Percentiles rank a stretch among this genome's conserved stretches.
These are phyloP conservation scores for Irpex rosettiformis DNA, from an alignment of 1,284 basidiomycete species.

Conservation along the genomic window DNA sequence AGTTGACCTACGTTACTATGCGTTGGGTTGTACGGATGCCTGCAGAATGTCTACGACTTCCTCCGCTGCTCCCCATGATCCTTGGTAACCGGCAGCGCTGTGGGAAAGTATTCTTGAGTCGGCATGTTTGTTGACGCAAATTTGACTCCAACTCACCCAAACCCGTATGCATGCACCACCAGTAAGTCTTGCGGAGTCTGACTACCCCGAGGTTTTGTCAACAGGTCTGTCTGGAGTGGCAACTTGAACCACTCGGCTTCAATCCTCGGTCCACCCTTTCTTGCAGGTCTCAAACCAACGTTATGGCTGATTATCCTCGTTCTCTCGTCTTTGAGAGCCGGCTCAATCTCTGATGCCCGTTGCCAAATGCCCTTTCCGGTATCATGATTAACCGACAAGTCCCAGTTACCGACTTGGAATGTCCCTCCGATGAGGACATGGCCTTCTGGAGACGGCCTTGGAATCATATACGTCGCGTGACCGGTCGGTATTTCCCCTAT, in stretches of 20 bases:
- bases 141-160: constrained; percentile 30
- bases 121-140: constrained; percentile 1
- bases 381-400: constrained; percentile 42
- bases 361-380: constrained; percentile 43
- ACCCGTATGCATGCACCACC: constrained; percentile 72
- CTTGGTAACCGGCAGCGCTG: constrained; percentile 67
- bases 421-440: constrained; percentile 55
- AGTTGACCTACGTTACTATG: not conserved
- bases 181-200: constrained; percentile 36
- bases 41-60: constrained; percentile 31
- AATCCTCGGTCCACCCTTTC: constrained; percentile 66
- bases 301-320: constrained; percentile 54
- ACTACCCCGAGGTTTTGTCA: constrained; percentile 26
- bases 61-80: constrained; percentile 70
- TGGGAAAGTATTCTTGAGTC: constrained; percentile 23
- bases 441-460: constrained; percentile 38
- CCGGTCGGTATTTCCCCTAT: constrained; percentile 13
- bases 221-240: constrained; percentile 32
- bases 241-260: constrained; percentile 52
- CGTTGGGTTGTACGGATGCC: not conserved
- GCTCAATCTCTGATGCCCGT: constrained; percentile 37
- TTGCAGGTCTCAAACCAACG: constrained; percentile 69
- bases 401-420: constrained; percentile 44
- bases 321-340: constrained; percentile 32
- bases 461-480: constrained; percentile 49